Percentiles rank a stretch among this genome's conserved stretches.
Conservation (phyloP, 78 protist species). For the Cavenderia fasciculata region DNA sequence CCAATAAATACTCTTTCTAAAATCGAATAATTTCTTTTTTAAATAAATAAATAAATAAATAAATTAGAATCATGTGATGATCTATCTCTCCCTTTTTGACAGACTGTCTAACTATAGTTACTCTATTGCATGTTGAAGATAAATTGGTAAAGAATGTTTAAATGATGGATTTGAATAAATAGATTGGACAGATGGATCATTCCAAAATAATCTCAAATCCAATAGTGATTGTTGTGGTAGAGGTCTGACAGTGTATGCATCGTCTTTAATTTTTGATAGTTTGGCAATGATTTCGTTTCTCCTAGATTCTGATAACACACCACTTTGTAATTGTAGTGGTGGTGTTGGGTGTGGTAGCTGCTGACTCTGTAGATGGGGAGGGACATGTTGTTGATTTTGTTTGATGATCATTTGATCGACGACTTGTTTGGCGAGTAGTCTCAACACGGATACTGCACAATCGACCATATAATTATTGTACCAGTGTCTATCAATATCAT, state of each 20-base stretch:
- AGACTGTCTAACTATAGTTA: too few species aligned
- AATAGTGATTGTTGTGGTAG: not conserved
- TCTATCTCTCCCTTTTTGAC: too few species aligned
- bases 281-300: not conserved
- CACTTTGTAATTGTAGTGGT: not conserved
- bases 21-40: constrained; percentile 14
- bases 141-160: constrained; percentile 3
- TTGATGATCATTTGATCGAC: not conserved
- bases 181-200: constrained; percentile 8
- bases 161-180: not conserved
- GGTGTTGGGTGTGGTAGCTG: not conserved
- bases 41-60: not conserved
- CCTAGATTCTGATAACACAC: not conserved
- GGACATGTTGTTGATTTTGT: not conserved
- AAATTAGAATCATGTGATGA: not conserved
- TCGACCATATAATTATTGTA: constrained; percentile 19
- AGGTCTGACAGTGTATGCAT: constrained; percentile 39
- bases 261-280: constrained; percentile 24
- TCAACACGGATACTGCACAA: constrained; percentile 1
- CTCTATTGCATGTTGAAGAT: constrained; percentile 16
- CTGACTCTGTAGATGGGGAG: not conserved
- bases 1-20: constrained; percentile 59
- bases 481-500: constrained; percentile 14
- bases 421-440: constrained; percentile 10
- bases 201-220: constrained; percentile 51